These are phyloP conservation scores for Staphylotrichum longicolle DNA, from an alignment of 495 filamentous ascomycete species.

Conservation along the genomic window DNA sequence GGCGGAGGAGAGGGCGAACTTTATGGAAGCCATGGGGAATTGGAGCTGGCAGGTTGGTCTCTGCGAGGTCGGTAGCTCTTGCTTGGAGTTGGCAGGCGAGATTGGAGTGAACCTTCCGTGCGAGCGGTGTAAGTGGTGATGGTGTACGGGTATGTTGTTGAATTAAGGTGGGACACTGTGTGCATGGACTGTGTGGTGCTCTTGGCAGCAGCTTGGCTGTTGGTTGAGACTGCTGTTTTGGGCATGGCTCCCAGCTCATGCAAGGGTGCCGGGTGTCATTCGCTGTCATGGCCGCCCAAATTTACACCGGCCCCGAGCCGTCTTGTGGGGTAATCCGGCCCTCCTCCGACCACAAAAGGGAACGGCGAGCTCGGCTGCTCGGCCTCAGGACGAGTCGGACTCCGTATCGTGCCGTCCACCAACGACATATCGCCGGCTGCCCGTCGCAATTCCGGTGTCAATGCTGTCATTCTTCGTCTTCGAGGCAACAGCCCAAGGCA, in stretches of 20 bases:
- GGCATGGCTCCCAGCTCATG: no score
- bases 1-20: background rate
- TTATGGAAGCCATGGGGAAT: background rate
- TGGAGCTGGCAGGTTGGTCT: background rate
- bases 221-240: no score
- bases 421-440: background rate
- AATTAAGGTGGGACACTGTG: no score
- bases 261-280: background rate
- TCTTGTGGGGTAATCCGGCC: conserved; percentile 11
- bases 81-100: background rate
- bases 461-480: no score
- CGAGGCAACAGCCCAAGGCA: no score
- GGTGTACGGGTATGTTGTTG: no score
- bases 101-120: background rate
- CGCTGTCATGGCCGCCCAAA: background rate
- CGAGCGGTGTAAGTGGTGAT: no score
- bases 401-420: background rate
- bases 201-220: no score
- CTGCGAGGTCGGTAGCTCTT: background rate
- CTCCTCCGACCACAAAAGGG: background rate
- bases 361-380: background rate
- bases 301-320: conserved; percentile 6
- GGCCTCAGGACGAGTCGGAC: background rate
- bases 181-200: no score
- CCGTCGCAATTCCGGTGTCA: background rate